Conservation (phyloP, 345 rosid genomes). For the Cochlearia excelsa region DNA sequence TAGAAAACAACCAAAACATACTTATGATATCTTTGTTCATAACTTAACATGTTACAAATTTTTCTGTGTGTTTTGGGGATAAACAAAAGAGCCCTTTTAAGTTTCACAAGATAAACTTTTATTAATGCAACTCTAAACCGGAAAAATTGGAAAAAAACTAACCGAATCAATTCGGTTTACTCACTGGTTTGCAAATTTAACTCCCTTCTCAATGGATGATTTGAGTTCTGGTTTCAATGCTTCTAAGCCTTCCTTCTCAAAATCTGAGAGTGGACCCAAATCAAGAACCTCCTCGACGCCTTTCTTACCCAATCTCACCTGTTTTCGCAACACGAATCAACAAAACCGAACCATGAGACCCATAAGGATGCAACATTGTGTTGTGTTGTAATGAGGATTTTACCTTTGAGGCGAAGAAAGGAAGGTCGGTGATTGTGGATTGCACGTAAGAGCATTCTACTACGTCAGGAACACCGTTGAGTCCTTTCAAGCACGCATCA, state of each 20-base stretch:
- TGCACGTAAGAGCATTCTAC: conserved; percentile 77
- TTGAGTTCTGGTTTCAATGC: conserved; percentile 62
- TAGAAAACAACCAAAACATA: no score
- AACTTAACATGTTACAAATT: no score
- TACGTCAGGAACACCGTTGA: conserved; percentile 69
- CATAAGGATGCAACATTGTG: background rate
- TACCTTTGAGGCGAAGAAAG: conserved; percentile 91
- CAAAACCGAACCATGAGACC: conserved; percentile 7
- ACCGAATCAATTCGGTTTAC: background rate
- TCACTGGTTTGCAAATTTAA: conserved; percentile 41
- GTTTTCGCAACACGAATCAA: background rate
- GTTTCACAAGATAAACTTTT: no score
- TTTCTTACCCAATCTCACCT: conserved; percentile 73
- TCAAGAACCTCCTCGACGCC: conserved; percentile 63
- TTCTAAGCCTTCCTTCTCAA: conserved; percentile 55
- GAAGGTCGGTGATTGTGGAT: conserved; percentile 65
- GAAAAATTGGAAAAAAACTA: conserved; percentile 22
- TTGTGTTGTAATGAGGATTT: conserved; percentile 18
- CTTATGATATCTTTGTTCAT: no score
- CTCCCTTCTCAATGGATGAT: conserved; percentile 42
- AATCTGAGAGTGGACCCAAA: conserved; percentile 55
- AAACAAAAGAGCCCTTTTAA: no score
- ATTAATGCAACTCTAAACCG: conserved; percentile 2
- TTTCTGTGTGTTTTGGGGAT: no score
- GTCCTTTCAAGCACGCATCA: conserved; percentile 91